These are phyloP conservation scores for Pythium coloratum DNA, from an alignment of 352 stramenopile species.

Conservation along the genomic window DNA sequence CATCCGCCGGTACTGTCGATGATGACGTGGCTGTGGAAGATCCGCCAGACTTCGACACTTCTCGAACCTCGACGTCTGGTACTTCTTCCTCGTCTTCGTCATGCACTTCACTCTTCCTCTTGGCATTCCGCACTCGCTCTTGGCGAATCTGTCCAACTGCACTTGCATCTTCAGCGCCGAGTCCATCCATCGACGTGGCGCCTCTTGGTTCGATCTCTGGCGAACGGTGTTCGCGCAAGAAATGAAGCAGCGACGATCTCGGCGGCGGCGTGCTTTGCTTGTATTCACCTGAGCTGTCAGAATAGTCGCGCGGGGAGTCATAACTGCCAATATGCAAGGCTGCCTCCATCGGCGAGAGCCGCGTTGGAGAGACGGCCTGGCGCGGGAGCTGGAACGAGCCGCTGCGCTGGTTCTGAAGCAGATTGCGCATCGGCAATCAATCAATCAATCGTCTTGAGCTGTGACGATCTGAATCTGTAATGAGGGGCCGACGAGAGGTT, in stretches of 20 bases:
- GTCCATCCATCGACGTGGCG: neutral
- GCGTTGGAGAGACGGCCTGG: neutral
- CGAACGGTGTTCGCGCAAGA: constrained; percentile 5
- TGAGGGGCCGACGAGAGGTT: neutral
- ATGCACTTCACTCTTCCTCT: neutral
- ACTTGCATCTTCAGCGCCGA: neutral
- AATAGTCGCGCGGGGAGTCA: neutral
- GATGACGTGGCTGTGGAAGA: neutral
- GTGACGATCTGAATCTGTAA: neutral
- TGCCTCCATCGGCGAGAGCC: neutral
- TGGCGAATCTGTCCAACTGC: neutral
- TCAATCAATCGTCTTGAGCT: neutral
- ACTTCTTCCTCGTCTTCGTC: too few relatives aligned
- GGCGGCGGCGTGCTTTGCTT: constrained; percentile 9
- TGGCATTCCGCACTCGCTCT: neutral
- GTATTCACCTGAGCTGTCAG: neutral
- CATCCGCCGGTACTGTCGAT: neutral
- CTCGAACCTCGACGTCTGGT: too few relatives aligned
- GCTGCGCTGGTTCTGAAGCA: neutral
- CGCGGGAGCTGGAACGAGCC: neutral
- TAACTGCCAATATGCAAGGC: neutral
- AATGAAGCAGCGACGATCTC: constrained; percentile 1
- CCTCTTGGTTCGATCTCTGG: neutral
- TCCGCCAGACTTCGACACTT: too few relatives aligned
- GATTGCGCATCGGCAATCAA: neutral